Percentiles rank a stretch among this genome's conserved stretches.
Conservation (phyloP, 2,329 filamentous ascomycete species). For the Capronia americana region DNA sequence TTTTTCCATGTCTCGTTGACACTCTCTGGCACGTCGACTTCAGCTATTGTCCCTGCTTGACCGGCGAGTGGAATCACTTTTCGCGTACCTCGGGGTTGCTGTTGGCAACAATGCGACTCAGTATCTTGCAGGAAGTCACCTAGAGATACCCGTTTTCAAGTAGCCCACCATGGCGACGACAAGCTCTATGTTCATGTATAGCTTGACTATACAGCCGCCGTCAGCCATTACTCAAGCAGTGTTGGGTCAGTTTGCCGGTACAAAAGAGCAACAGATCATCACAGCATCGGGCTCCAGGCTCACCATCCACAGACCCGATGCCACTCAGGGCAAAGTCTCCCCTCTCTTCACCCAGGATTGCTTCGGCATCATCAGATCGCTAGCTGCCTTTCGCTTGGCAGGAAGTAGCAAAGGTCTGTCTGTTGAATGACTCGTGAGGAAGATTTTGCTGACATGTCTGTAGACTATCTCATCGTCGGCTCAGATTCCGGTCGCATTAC, state of each 20-base stretch:
- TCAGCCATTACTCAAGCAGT: constrained; percentile 89
- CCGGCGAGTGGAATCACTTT: not conserved
- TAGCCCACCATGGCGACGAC: constrained; percentile 83
- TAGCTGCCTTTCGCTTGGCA: constrained; percentile 88
- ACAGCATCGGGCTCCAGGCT: constrained; percentile 90
- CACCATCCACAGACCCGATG: constrained; percentile 84
- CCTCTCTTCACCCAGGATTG: constrained; percentile 90
- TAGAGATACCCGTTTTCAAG: not conserved
- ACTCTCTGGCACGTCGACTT: not conserved
- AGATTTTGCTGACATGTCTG: constrained; percentile 22
- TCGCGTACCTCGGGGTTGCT: not conserved
- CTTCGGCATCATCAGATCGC: constrained; percentile 90
- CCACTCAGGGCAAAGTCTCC: constrained; percentile 81
- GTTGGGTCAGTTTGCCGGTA: constrained; percentile 92
- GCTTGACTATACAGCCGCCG: constrained; percentile 90
- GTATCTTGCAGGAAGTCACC: not conserved
- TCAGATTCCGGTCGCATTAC: constrained; percentile 96
- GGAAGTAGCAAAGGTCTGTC: constrained; percentile 98
- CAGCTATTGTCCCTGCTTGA: not conserved
- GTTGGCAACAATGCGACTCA: constrained; percentile 6
- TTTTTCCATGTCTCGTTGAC: not conserved
- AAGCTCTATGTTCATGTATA: constrained; percentile 98
- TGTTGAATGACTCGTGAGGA: too few species aligned
- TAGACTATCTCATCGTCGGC: constrained; percentile 94
- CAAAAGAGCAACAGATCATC: constrained; percentile 96